phyloP scores from a whole-genome alignment of 179 eudicot species.

The Sideroxylon spinosum region DNA sequence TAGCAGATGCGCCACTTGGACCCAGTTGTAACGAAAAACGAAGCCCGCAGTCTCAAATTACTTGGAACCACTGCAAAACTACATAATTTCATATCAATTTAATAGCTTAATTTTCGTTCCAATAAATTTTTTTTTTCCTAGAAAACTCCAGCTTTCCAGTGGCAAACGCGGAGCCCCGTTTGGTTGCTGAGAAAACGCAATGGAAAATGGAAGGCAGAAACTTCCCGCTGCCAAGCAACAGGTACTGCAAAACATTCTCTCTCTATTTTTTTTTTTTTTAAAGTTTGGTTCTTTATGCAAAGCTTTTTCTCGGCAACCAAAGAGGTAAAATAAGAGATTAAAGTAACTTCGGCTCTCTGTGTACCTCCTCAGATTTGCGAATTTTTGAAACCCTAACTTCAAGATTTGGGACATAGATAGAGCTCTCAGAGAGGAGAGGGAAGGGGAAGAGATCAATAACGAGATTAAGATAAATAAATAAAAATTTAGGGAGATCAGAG shows the following conservation, averaged over 20 bases:
- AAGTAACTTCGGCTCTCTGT: not conserved
- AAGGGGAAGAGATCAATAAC: not conserved
- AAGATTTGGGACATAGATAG: not conserved
- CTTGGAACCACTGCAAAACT: constrained; percentile 43
- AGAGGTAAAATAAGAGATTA: not conserved
- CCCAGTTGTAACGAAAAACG: constrained; percentile 26
- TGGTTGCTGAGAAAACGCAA: constrained; percentile 5
- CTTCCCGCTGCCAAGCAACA: not conserved
- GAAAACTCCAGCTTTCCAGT: not conserved
- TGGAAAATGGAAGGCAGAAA: not conserved
- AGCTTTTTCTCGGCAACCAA: constrained; percentile 15
- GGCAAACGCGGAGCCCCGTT: not conserved
- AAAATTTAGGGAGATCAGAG: too few species aligned
- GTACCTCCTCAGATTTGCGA: constrained; percentile 11
- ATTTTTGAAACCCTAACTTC: constrained; percentile 21
- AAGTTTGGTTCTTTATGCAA: constrained; percentile 7
- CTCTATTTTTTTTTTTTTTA: not conserved
- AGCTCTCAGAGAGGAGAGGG: not conserved
- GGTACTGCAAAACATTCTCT: not conserved
- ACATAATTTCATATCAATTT: constrained; percentile 17
- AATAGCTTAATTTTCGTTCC: not conserved
- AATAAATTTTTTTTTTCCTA: too few species aligned
- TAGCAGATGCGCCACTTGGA: constrained; percentile 20
- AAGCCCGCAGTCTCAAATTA: constrained; percentile 21
- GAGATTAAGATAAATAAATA: too few species aligned